Evolutionary conservation across 225 moss, liverwort and hornwort genomes (phyloP).

Genomic region (Bryoerythrophyllum caledonicum): DNA sequence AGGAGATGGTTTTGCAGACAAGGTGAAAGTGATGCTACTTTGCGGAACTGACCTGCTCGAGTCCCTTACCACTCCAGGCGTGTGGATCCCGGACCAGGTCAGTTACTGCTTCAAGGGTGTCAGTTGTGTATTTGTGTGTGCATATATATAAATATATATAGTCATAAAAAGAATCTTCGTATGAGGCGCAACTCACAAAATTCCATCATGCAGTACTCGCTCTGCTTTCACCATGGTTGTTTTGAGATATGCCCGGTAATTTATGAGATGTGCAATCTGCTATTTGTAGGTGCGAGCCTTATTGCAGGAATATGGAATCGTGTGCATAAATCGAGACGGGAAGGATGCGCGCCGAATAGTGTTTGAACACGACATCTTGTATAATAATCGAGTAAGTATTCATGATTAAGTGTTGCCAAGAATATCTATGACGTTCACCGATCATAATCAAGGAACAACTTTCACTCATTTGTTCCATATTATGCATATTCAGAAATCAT

Average conservation of each 20-base stretch:
- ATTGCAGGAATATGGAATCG: constrained; percentile 74
- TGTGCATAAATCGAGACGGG: constrained; percentile 70
- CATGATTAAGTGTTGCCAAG: neutral
- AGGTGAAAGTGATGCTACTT: constrained; percentile 66
- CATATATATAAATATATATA: neutral
- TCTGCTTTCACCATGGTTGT: neutral
- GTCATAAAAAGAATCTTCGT: neutral
- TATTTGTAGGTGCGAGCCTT: constrained; percentile 55
- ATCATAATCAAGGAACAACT: neutral
- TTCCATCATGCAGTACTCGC: neutral
- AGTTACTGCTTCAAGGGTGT: neutral
- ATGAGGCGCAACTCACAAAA: neutral
- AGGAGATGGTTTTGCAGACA: constrained; percentile 47
- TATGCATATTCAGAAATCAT: neutral
- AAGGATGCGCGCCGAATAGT: constrained; percentile 66
- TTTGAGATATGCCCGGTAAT: neutral
- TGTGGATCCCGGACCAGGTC: constrained; percentile 86
- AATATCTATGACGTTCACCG: neutral
- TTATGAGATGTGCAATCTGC: constrained; percentile 2
- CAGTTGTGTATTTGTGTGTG: neutral
- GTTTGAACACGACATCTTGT: constrained; percentile 77
- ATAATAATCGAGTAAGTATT: constrained; percentile 58
- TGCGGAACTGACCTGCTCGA: constrained; percentile 79
- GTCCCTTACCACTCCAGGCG: constrained; percentile 59
- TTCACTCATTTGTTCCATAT: neutral